Conservation (phyloP, 164 flowering plant species). For the Macadamia integrifolia region DNA sequence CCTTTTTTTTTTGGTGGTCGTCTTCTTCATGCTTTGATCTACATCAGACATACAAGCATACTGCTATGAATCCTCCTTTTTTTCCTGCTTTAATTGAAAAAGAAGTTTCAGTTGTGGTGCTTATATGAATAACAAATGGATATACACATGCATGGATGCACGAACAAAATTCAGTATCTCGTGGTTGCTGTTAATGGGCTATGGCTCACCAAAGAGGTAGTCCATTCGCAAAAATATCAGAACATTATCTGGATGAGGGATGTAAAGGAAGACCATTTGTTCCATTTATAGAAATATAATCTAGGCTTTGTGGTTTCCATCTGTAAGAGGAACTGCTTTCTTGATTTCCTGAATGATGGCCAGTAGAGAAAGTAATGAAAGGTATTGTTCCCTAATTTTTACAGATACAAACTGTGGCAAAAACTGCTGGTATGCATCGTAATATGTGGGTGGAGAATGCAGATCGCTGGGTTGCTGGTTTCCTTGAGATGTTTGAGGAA, state of each 20-base stretch:
- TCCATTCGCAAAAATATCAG: too few relatives aligned
- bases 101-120: too few relatives aligned
- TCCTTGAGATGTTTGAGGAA: slow-evolving; percentile 87
- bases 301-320: background rate
- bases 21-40: too few relatives aligned
- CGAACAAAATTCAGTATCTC: too few relatives aligned
- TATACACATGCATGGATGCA: too few relatives aligned
- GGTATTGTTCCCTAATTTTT: background rate
- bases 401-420: slow-evolving; percentile 68
- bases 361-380: background rate
- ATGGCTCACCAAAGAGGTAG: too few relatives aligned
- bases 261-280: background rate
- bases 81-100: too few relatives aligned
- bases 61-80: too few relatives aligned
- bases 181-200: too few relatives aligned
- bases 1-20: too few relatives aligned
- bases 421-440: slow-evolving; percentile 50
- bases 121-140: too few relatives aligned
- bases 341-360: background rate
- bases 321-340: background rate
- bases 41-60: too few relatives aligned
- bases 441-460: slow-evolving; percentile 83
- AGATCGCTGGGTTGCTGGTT: slow-evolving; percentile 75
- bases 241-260: background rate
- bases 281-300: background rate